These are phyloP conservation scores for Kurtzmaniella natalensis DNA, from an alignment of 1,139 yeast genomes.

Conservation along the genomic window DNA sequence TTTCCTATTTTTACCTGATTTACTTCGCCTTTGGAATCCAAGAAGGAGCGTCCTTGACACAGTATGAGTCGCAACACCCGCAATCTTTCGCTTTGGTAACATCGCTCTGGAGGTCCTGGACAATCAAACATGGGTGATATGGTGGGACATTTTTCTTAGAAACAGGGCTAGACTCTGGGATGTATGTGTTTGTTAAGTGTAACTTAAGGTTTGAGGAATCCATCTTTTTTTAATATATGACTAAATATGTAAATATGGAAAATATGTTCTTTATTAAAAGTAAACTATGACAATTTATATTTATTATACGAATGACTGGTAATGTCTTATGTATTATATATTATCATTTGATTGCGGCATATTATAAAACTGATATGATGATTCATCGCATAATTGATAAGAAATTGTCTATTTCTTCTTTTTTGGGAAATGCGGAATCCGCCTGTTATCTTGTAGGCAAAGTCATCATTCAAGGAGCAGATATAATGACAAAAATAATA, in stretches of 20 bases:
- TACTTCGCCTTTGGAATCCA: slow-evolving; percentile 37
- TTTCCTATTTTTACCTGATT: too few relatives aligned
- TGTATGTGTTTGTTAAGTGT: slow-evolving; percentile 26
- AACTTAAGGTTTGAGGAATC: slow-evolving; percentile 27
- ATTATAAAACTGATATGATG: neutral
- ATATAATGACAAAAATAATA: too few relatives aligned
- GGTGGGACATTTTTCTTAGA: slow-evolving; percentile 23
- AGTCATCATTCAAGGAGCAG: too few relatives aligned
- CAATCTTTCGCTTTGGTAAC: slow-evolving; percentile 34
- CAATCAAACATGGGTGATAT: slow-evolving; percentile 43
- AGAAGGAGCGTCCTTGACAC: slow-evolving; percentile 38
- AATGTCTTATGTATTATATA: too few relatives aligned
- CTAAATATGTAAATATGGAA: too few relatives aligned
- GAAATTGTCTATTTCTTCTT: too few relatives aligned
- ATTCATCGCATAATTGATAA: slow-evolving; percentile 1
- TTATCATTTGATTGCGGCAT: slow-evolving; percentile 1
- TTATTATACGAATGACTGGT: too few relatives aligned
- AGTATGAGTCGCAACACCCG: slow-evolving; percentile 43
- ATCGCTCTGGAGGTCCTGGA: slow-evolving; percentile 42
- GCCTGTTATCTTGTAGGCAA: too few relatives aligned
- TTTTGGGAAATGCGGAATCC: too few relatives aligned
- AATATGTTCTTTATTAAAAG: too few relatives aligned
- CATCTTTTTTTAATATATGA: slow-evolving; percentile 19
- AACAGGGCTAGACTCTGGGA: slow-evolving; percentile 24
- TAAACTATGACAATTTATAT: too few relatives aligned